phyloP scores from a whole-genome alignment of 768 basidiomycete genomes.

The Tubosaeta brunneosetosa region DNA sequence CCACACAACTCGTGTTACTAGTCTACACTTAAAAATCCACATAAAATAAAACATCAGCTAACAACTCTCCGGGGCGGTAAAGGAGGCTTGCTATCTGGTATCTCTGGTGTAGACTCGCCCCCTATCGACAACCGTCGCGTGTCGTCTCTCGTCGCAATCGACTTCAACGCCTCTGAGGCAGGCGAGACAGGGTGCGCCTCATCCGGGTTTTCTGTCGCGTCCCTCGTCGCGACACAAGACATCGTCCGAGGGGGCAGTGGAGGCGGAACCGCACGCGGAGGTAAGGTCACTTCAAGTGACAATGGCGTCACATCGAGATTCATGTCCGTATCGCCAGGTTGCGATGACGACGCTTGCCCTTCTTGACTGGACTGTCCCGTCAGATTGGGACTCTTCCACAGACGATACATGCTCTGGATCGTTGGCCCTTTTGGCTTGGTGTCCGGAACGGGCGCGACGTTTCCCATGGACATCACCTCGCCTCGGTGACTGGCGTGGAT shows the following conservation, averaged over 20 bases:
- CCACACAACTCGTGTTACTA: no score
- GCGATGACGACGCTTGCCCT: slow-evolving; percentile 3
- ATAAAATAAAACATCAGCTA: neutral
- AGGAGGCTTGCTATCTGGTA: slow-evolving; percentile 23
- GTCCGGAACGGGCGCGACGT: slow-evolving; percentile 48
- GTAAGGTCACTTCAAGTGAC: slow-evolving; percentile 18
- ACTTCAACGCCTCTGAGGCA: slow-evolving; percentile 48
- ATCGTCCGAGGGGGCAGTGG: slow-evolving; percentile 42
- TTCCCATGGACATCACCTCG: slow-evolving; percentile 82
- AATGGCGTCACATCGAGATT: slow-evolving; percentile 30
- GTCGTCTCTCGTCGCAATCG: slow-evolving; percentile 49
- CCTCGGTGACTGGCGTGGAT: slow-evolving; percentile 83
- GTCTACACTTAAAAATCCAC: neutral
- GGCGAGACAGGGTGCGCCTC: slow-evolving; percentile 15
- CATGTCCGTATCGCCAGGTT: slow-evolving; percentile 12
- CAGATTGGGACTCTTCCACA: slow-evolving; percentile 59
- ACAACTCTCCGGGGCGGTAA: slow-evolving; percentile 31
- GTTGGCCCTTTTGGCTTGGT: slow-evolving; percentile 44
- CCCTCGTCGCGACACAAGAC: slow-evolving; percentile 28
- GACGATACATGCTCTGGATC: slow-evolving; percentile 65
- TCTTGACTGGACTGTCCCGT: slow-evolving; percentile 26
- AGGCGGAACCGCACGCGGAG: slow-evolving; percentile 31
- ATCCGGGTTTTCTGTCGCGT: slow-evolving; percentile 25
- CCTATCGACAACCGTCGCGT: slow-evolving; percentile 27
- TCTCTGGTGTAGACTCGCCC: slow-evolving; percentile 6